These are phyloP conservation scores for Reticulascus tulasneorum DNA, from an alignment of 2,329 filamentous ascomycete species.

Conservation along the genomic window DNA sequence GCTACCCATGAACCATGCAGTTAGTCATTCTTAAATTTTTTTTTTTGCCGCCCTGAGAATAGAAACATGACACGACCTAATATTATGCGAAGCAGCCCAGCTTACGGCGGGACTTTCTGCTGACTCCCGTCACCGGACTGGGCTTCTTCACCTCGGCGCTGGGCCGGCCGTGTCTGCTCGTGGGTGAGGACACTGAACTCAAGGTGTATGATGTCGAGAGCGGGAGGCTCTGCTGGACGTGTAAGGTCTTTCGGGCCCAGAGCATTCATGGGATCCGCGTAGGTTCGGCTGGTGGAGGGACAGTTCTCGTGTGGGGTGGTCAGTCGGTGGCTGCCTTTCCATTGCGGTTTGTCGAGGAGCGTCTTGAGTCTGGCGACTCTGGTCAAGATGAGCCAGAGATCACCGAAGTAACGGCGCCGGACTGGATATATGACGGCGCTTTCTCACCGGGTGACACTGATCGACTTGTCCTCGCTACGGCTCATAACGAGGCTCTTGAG, in stretches of 20 bases:
- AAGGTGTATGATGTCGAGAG: constrained; percentile 44
- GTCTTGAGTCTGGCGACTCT: constrained; percentile 19
- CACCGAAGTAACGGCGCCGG: constrained; percentile 48
- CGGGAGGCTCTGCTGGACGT: constrained; percentile 32
- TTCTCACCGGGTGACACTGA: constrained; percentile 41
- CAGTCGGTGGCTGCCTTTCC: constrained; percentile 46
- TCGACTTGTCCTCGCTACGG: constrained; percentile 66
- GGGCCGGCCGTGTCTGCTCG: constrained; percentile 42
- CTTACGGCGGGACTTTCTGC: constrained; percentile 32
- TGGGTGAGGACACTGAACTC: constrained; percentile 57
- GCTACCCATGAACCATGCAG: constrained; percentile 10
- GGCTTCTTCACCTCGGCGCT: constrained; percentile 38
- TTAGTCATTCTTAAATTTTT: constrained; percentile 13
- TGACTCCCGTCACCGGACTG: constrained; percentile 58
- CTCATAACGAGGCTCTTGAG: constrained; percentile 76
- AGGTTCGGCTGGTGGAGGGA: constrained; percentile 14
- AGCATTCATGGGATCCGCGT: constrained; percentile 69
- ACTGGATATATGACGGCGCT: constrained; percentile 74
- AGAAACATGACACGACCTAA: no score
- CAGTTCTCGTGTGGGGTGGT: constrained; percentile 67
- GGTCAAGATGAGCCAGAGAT: constrained; percentile 13
- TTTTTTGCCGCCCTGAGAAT: no score
- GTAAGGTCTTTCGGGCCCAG: constrained; percentile 62
- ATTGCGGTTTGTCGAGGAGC: constrained; percentile 23
- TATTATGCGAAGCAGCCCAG: no score